Conservation (phyloP, 2,329 filamentous ascomycete genomes). For the Didymella lethalis region DNA sequence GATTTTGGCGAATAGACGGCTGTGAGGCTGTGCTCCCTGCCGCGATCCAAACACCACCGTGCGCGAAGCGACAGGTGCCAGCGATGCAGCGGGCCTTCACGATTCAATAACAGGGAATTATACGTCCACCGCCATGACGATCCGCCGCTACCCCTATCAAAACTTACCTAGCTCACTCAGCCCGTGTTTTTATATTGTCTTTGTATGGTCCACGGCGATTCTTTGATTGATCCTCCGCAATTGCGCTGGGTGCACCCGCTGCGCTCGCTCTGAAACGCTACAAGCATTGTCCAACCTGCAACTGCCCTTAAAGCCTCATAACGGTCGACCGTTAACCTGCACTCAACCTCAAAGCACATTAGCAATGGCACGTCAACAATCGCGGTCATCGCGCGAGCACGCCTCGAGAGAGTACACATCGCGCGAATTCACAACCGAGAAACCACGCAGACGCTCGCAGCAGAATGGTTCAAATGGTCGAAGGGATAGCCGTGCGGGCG, state of each 20-base stretch:
- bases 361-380: slow-evolving; percentile 30
- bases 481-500: slow-evolving; percentile 22
- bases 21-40: slow-evolving; percentile 18
- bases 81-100: slow-evolving; percentile 13
- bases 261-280: slow-evolving; percentile 28
- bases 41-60: slow-evolving; percentile 18
- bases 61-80: slow-evolving; percentile 19
- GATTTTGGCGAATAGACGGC: slow-evolving; percentile 15
- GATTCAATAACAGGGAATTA: slow-evolving; percentile 35
- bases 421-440: slow-evolving; percentile 37
- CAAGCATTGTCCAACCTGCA: background rate
- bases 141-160: slow-evolving; percentile 14
- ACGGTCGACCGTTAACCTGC: background rate
- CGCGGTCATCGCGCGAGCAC: slow-evolving; percentile 23
- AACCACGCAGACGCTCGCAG: slow-evolving; percentile 28
- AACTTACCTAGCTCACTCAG: slow-evolving; percentile 14
- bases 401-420: slow-evolving; percentile 23
- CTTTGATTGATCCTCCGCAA: slow-evolving; percentile 12
- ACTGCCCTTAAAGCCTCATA: background rate
- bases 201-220: slow-evolving; percentile 7
- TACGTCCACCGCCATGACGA: slow-evolving; percentile 30
- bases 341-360: slow-evolving; percentile 2
- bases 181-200: slow-evolving; percentile 18
- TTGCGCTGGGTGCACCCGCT: slow-evolving; percentile 22
- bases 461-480: slow-evolving; percentile 21